phyloP scores from a whole-genome alignment of 129 eudicot genomes.

The Mikania micrantha region DNA sequence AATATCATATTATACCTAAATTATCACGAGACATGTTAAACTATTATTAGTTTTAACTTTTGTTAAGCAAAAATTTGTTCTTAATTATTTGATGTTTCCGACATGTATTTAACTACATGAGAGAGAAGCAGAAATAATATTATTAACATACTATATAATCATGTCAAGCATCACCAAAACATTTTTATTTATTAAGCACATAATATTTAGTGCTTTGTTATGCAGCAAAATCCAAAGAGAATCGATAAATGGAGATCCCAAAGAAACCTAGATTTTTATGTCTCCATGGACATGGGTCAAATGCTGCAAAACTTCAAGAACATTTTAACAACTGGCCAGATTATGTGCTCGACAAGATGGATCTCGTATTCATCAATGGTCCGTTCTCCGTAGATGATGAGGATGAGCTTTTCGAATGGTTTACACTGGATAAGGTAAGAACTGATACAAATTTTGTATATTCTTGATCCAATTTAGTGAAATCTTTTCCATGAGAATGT shows the following conservation, averaged over 20 bases:
- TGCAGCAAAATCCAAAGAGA: neutral
- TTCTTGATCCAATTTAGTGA: too few relatives aligned
- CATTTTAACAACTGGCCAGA: neutral
- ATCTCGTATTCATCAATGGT: conserved; percentile 7
- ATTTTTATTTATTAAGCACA: too few relatives aligned
- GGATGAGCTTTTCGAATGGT: neutral
- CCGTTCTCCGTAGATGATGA: conserved; percentile 1
- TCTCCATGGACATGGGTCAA: neutral
- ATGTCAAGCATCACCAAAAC: too few relatives aligned
- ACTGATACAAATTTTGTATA: neutral
- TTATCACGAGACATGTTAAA: too few relatives aligned
- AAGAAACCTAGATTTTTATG: conserved; percentile 16
- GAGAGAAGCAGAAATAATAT: too few relatives aligned
- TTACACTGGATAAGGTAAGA: neutral
- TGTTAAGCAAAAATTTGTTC: too few relatives aligned
- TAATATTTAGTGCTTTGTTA: neutral
- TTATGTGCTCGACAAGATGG: conserved; percentile 2
- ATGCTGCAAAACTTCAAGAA: neutral
- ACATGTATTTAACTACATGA: too few relatives aligned
- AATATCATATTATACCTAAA: too few relatives aligned
- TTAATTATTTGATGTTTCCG: too few relatives aligned
- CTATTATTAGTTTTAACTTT: too few relatives aligned
- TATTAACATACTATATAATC: too few relatives aligned
- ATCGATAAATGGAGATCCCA: neutral
- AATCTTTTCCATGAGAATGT: too few relatives aligned